Evolutionary conservation across 768 basidiomycete species (phyloP).

Genomic region (Tricholoma saponaceum): DNA sequence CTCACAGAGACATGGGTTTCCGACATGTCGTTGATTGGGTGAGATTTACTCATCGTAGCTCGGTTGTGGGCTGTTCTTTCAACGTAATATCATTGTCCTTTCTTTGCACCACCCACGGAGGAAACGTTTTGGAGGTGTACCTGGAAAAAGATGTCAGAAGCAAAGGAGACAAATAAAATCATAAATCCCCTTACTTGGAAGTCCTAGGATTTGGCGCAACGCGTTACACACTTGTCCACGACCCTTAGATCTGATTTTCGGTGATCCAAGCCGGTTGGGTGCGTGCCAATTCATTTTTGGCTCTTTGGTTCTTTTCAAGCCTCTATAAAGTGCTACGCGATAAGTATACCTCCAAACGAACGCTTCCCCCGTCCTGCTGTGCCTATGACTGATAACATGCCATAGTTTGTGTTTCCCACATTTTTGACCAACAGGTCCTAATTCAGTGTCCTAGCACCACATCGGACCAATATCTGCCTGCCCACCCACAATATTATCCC

Average conservation of each 20-base stretch:
- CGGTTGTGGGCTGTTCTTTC: neutral
- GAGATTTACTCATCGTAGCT: neutral
- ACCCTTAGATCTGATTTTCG: slow-evolving; percentile 74
- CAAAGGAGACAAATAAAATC: slow-evolving; percentile 35
- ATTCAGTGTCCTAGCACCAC: slow-evolving; percentile 26
- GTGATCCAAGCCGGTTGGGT: slow-evolving; percentile 51
- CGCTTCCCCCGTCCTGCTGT: slow-evolving; percentile 35
- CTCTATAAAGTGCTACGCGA: slow-evolving; percentile 52
- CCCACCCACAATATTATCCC: slow-evolving; percentile 36
- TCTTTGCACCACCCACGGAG: slow-evolving; percentile 17
- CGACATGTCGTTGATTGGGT: neutral
- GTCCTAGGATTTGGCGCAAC: slow-evolving; percentile 39
- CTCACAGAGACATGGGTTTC: neutral
- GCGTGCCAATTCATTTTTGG: slow-evolving; percentile 39
- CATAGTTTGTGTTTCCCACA: slow-evolving; percentile 42
- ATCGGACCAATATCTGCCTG: slow-evolving; percentile 37
- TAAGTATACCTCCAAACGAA: slow-evolving; percentile 29
- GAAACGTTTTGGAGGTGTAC: slow-evolving; percentile 28
- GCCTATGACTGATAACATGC: slow-evolving; percentile 48
- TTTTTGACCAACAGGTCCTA: slow-evolving; percentile 15
- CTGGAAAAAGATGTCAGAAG: slow-evolving; percentile 36
- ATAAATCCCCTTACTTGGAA: slow-evolving; percentile 39
- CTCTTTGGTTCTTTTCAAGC: slow-evolving; percentile 31
- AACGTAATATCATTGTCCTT: neutral
- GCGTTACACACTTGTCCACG: slow-evolving; percentile 43